A percentile compares a stretch with the other conserved stretches of the same genome.
Conservation (phyloP, 352 stramenopile genomes). For the Phytophthora capsici region DNA sequence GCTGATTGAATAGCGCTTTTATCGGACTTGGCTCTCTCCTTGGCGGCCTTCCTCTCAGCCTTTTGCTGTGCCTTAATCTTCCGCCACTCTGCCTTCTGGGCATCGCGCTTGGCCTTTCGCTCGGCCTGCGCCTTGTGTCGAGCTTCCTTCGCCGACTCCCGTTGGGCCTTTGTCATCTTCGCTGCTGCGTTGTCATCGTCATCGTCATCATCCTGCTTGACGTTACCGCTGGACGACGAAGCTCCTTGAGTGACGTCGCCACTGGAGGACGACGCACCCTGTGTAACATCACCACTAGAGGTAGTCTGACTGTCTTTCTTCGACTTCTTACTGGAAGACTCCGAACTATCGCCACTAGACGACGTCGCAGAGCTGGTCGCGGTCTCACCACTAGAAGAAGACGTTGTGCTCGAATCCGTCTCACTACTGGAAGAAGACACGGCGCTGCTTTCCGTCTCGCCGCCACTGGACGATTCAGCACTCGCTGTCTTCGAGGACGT, state of each 20-base stretch:
- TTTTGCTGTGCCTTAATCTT: conserved; percentile 38
- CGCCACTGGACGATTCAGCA: background rate
- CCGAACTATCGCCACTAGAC: conserved; percentile 14
- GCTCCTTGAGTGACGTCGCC: conserved; percentile 21
- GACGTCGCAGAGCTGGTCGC: conserved; percentile 7
- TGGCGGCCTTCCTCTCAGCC: conserved; percentile 29
- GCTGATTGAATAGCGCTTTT: conserved; percentile 28
- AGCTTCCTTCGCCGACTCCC: conserved; percentile 26
- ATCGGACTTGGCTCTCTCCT: conserved; percentile 23
- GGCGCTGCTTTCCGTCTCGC: conserved; percentile 7
- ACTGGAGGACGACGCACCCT: conserved; percentile 11
- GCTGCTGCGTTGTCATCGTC: conserved; percentile 9
- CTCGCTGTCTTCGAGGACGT: conserved; percentile 20
- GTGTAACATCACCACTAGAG: conserved; percentile 19
- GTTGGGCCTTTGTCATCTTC: conserved; percentile 22
- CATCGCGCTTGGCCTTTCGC: conserved; percentile 29
- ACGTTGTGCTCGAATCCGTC: background rate
- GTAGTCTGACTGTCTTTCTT: conserved; percentile 15
- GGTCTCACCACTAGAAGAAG: conserved; percentile 11
- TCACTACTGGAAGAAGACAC: conserved; percentile 1
- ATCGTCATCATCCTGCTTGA: conserved; percentile 22
- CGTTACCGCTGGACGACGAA: conserved; percentile 18
- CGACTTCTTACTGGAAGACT: background rate
- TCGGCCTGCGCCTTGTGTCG: conserved; percentile 35
- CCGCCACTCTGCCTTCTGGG: conserved; percentile 30